These are phyloP conservation scores for Dendrostoma leiphaemia DNA, from an alignment of 2,329 filamentous ascomycete genomes.

Conservation along the genomic window DNA sequence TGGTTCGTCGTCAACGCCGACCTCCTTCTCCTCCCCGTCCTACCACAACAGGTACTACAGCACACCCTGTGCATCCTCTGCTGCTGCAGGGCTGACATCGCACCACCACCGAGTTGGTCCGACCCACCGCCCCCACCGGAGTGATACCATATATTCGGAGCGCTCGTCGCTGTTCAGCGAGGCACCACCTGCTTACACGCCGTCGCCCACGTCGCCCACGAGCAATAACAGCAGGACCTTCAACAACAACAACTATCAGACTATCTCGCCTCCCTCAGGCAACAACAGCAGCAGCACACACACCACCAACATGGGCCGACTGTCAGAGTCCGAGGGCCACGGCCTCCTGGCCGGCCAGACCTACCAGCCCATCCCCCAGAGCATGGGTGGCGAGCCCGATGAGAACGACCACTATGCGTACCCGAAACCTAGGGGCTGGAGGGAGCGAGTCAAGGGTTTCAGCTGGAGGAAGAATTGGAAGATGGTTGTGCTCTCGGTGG, in stretches of 20 bases:
- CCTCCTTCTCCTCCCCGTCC: background rate
- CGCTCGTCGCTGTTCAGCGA: slow-evolving; percentile 29
- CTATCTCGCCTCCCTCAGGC: slow-evolving; percentile 33
- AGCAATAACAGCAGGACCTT: slow-evolving; percentile 5
- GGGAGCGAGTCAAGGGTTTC: slow-evolving; percentile 22
- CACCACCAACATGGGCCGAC: slow-evolving; percentile 37
- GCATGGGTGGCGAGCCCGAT: slow-evolving; percentile 38
- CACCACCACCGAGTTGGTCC: no score
- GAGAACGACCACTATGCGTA: slow-evolving; percentile 7
- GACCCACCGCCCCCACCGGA: slow-evolving; percentile 21
- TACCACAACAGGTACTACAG: slow-evolving; percentile 16
- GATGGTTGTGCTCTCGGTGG: slow-evolving; percentile 25
- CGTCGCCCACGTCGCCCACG: slow-evolving; percentile 34
- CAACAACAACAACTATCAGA: slow-evolving; percentile 41
- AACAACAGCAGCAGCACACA: background rate
- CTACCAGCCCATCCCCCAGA: slow-evolving; percentile 10
- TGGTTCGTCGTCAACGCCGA: background rate
- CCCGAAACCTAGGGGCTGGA: slow-evolving; percentile 20
- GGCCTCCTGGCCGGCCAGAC: slow-evolving; percentile 35
- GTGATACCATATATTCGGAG: slow-evolving; percentile 32
- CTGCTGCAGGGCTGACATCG: slow-evolving; percentile 18
- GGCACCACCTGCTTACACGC: slow-evolving; percentile 51
- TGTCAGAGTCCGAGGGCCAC: slow-evolving; percentile 36
- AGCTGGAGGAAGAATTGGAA: slow-evolving; percentile 26
- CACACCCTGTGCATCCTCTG: slow-evolving; percentile 17